Base-by-base conservation (phyloP, 2,329 filamentous ascomycete genomes). In the Colletotrichum orbiculare region DNA sequence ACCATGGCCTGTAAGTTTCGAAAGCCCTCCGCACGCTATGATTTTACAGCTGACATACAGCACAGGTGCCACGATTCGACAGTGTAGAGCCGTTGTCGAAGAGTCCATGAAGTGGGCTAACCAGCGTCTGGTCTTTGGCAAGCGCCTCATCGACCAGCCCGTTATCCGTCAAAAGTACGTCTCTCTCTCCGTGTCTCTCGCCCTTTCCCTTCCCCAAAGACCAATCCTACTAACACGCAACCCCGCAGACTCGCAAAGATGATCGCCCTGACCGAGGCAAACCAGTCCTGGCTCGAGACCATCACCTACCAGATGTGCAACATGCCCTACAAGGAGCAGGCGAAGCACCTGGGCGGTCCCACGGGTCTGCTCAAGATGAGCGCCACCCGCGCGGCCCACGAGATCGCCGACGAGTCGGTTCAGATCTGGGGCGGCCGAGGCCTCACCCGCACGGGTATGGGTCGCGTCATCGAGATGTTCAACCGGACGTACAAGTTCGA, bases 61-160 rank as follows among this genome's bases (percentile, higher is more conserved):
- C 77, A 69, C 68, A 78, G 80, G 81, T 69, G 87, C 80, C 54
- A 87, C 89, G 4, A 83, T 90, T 65, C 88, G 91, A 54, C 83
- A 85, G 77, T 87, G 84, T 58, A 86, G 92, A 67, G 85, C 85
- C 2, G 86, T 95, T 12, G 89, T 93, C 11, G 92, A 96, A 76
- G 93, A 96, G 75, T 95, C 89, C 72, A 81, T 96, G 68, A 96
- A 96, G 76, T 97, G 94, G 93, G 85, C 89, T 38, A 93, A 96
- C 80, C 94, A 97, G 79, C 89, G 93, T 54, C 83, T 94, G 34
- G 92, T 96, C 69, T 96, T 96, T 74, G 88, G 88, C 74, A 95
- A 95, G 82, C 89, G 89, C 35, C 84, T 96, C 45, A 90, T 95
- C 69, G 89, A 93, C 72, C 92, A 96, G 73, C 91, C 93, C 33